Evolutionary conservation across 371 early-diverging fungal genomes (phyloP).

Genomic region (Circinella minor): DNA sequence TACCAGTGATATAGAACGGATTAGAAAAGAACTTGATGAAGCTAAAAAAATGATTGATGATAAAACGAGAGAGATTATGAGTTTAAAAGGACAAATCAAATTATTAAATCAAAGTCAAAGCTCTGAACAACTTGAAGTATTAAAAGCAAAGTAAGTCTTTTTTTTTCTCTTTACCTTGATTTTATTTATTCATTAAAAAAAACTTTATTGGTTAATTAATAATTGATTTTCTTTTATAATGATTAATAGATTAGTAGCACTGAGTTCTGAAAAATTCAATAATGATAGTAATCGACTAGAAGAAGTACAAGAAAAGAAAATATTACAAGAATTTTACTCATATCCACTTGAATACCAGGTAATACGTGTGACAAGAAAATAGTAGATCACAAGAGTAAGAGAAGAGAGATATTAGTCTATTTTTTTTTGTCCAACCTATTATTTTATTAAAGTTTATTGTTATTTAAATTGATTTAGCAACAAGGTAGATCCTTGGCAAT

Average conservation of each 20-base stretch:
- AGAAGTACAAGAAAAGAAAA: background rate
- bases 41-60: constrained; percentile 1
- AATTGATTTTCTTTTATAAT: background rate
- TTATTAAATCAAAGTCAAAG: constrained; percentile 1
- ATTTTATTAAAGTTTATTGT: background rate
- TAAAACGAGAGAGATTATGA: background rate
- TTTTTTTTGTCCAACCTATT: no score
- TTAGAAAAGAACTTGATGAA: constrained; percentile 6
- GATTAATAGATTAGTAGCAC: background rate
- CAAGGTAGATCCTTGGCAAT: constrained; percentile 13
- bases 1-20: constrained; percentile 11
- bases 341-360: constrained; percentile 9
- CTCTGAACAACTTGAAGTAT: background rate
- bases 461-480: background rate
- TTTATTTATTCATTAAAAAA: background rate
- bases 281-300: background rate
- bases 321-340: background rate
- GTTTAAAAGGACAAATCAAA: background rate
- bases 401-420: background rate
- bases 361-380: background rate
- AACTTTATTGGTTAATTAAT: background rate
- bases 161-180: background rate
- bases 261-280: background rate
- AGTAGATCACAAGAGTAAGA: no score
- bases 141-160: background rate